Percentiles rank a stretch among this genome's conserved stretches.
Conservation (phyloP, 306 rosid species). For the Vachellia pachyceras region DNA sequence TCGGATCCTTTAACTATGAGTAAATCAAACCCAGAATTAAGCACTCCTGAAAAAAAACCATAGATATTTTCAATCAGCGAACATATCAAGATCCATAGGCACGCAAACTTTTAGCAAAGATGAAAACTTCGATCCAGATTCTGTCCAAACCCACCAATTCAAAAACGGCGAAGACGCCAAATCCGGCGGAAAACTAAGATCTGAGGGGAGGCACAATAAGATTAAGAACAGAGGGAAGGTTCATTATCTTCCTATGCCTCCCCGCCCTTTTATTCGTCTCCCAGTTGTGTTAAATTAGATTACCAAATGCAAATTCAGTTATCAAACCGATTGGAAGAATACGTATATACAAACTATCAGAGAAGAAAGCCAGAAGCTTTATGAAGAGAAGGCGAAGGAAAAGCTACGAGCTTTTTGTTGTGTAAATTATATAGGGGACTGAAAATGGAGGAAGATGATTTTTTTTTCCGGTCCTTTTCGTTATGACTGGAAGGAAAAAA, state of each 20-base stretch:
- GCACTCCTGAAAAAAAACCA: constrained; percentile 57
- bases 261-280: constrained; percentile 61
- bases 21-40: constrained; percentile 56
- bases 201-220: constrained; percentile 91
- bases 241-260: constrained; percentile 77
- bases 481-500: not conserved
- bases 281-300: constrained; percentile 62
- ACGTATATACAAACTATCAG: constrained; percentile 40
- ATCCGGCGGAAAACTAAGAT: constrained; percentile 66
- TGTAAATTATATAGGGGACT: constrained; percentile 68
- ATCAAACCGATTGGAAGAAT: constrained; percentile 60
- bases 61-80: constrained; percentile 41
- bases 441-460: constrained; percentile 57
- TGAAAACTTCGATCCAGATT: constrained; percentile 65
- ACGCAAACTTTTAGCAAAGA: constrained; percentile 47
- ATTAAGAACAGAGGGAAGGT: constrained; percentile 72
- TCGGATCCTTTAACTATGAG: constrained; percentile 87
- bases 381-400: constrained; percentile 63
- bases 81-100: constrained; percentile 60
- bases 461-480: not conserved
- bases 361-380: constrained; percentile 35
- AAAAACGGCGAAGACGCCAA: constrained; percentile 69
- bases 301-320: constrained; percentile 77
- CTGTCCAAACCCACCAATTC: constrained; percentile 65
- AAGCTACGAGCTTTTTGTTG: constrained; percentile 56